Conservation (phyloP, 805 yeast species). For the Ogataea trehaloabstinens region DNA sequence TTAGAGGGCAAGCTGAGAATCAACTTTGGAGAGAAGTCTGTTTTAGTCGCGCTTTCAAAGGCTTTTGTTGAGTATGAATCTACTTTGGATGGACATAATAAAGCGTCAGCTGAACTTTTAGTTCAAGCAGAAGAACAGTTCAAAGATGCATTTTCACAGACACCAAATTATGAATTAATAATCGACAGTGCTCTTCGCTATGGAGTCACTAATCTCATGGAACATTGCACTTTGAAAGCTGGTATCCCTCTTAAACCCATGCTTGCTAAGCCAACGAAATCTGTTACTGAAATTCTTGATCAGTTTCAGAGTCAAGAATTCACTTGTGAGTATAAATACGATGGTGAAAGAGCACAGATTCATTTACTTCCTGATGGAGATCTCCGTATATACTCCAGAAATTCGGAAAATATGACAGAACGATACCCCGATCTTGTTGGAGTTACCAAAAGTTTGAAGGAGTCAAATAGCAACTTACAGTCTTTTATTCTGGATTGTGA, state of each 20-base stretch:
- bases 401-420: conserved; percentile 95
- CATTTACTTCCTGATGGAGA: conserved; percentile 67
- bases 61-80: conserved; percentile 69
- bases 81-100: conserved; percentile 25
- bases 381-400: conserved; percentile 82
- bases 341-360: conserved; percentile 96
- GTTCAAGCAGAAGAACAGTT: conserved; percentile 72
- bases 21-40: conserved; percentile 92
- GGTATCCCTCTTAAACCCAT: conserved; percentile 96
- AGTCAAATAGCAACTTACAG: conserved; percentile 33
- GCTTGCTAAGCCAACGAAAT: conserved; percentile 97
- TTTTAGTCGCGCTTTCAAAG: conserved; percentile 77
- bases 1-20: conserved; percentile 91
- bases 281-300: conserved; percentile 88
- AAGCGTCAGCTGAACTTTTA: conserved; percentile 40
- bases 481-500: conserved; percentile 89
- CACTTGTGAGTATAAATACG: conserved; percentile 96
- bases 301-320: conserved; percentile 80
- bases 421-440: conserved; percentile 87
- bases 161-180: conserved; percentile 85
- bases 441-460: conserved; percentile 51
- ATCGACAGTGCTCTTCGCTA: conserved; percentile 61
- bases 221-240: conserved; percentile 74
- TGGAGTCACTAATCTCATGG: conserved; percentile 66
- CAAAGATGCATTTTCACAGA: conserved; percentile 82